Evolutionary conservation across 2,329 filamentous ascomycete species (phyloP).

Genomic region (Colletotrichum simmondsii): DNA sequence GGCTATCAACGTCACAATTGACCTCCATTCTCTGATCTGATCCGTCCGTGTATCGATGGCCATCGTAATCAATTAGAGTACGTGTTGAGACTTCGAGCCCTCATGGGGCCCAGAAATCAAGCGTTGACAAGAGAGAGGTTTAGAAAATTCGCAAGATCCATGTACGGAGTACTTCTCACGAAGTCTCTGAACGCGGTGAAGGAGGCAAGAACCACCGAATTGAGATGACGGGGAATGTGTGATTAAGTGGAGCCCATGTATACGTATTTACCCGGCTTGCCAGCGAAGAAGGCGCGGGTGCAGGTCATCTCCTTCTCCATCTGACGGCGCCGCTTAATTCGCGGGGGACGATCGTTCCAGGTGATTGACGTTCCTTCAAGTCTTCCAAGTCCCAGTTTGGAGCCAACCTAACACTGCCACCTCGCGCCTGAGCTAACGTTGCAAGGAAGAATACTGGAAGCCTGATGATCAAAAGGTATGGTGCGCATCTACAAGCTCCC

Average conservation of each 20-base stretch:
- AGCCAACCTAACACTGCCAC: neutral
- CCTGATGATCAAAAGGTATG: neutral
- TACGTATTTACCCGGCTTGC: neutral
- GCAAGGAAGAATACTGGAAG: neutral
- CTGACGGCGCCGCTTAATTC: neutral
- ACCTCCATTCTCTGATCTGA: conserved; percentile 73
- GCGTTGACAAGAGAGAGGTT: neutral
- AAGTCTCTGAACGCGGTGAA: neutral
- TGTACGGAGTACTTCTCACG: neutral
- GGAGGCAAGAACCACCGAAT: neutral
- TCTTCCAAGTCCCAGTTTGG: neutral
- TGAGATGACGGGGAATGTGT: neutral
- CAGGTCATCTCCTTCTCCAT: too few relatives aligned
- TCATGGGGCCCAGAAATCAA: neutral
- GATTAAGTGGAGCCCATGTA: neutral
- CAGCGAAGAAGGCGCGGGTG: neutral
- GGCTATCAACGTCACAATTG: conserved; percentile 75
- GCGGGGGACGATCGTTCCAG: neutral
- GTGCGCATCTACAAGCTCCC: neutral
- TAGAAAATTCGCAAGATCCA: neutral
- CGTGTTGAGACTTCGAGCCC: neutral
- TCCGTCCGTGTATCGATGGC: conserved; percentile 54
- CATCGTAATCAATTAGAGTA: conserved; percentile 16
- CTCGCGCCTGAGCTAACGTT: neutral
- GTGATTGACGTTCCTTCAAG: neutral